Evolutionary conservation across 768 basidiomycete genomes (phyloP).

Genomic region (Galerina marginata): DNA sequence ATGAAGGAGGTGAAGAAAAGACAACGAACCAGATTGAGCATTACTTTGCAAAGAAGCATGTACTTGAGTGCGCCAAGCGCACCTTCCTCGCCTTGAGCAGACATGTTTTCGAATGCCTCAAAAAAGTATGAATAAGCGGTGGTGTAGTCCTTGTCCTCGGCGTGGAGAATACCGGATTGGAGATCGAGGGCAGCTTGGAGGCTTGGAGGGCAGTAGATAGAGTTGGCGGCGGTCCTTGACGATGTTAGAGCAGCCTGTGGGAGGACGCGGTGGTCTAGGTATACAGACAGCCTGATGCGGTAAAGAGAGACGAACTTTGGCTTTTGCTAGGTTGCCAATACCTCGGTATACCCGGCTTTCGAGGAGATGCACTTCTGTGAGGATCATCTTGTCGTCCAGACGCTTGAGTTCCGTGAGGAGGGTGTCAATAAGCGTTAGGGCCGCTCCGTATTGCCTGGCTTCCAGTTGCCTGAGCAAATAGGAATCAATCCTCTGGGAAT

Average conservation of each 20-base stretch:
- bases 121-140: conserved; percentile 98
- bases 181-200: conserved; percentile 45
- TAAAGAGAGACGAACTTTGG: conserved; percentile 63
- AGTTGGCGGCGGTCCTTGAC: conserved; percentile 91
- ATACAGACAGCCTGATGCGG: background rate
- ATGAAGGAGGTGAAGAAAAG: background rate
- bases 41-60: conserved; percentile 98
- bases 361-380: conserved; percentile 95
- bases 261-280: background rate
- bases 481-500: background rate
- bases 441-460: conserved; percentile 74
- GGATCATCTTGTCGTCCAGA: conserved; percentile 96
- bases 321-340: conserved; percentile 85
- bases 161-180: conserved; percentile 79
- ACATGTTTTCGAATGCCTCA: conserved; percentile 92
- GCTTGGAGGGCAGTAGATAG: conserved; percentile 82
- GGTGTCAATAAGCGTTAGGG: conserved; percentile 80
- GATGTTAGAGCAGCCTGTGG: conserved; percentile 83
- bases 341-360: conserved; percentile 93
- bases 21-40: conserved; percentile 85
- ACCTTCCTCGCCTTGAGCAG: conserved; percentile 68
- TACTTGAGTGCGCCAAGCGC: conserved; percentile 93
- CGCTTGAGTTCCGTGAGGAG: conserved; percentile 92
- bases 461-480: conserved; percentile 67
- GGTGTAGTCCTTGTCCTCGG: conserved; percentile 97